phyloP scores from a whole-genome alignment of 164 flowering plant genomes.

The Brasenia schreberi region DNA sequence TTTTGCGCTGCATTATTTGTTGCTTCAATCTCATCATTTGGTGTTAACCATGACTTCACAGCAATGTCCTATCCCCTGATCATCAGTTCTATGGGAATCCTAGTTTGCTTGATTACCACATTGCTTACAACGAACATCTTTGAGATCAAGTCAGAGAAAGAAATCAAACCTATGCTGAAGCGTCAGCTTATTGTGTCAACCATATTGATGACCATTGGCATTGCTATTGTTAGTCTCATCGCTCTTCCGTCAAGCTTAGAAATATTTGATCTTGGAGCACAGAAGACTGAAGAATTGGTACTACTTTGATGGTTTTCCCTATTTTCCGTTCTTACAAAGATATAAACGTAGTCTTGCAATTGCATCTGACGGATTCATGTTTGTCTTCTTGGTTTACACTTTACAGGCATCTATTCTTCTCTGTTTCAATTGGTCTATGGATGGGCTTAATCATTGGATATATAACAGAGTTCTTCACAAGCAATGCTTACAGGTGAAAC shows the following conservation, averaged over 20 bases:
- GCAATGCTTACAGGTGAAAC: conserved; percentile 13
- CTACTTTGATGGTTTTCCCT: neutral
- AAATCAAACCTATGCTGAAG: conserved; percentile 10
- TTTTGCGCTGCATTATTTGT: conserved; percentile 12
- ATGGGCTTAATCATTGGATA: conserved; percentile 11
- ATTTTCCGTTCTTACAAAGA: neutral
- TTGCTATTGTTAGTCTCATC: conserved; percentile 8
- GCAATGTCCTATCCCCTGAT: conserved; percentile 12
- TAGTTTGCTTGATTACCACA: conserved; percentile 12
- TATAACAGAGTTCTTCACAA: conserved; percentile 10
- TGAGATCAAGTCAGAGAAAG: conserved; percentile 7
- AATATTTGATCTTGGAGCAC: conserved; percentile 32
- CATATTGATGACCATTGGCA: conserved; percentile 11
- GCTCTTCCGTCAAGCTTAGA: conserved; percentile 18
- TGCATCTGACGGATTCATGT: too few species aligned
- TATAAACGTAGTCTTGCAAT: neutral
- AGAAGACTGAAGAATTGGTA: conserved; percentile 47
- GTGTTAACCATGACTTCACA: conserved; percentile 10
- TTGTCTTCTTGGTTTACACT: neutral
- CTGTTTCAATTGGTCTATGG: conserved; percentile 13
- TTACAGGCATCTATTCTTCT: conserved; percentile 13
- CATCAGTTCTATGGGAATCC: conserved; percentile 11
- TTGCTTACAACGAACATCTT: conserved; percentile 9
- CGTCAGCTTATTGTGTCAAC: conserved; percentile 11
- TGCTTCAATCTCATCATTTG: conserved; percentile 13